phyloP scores from a whole-genome alignment of 495 filamentous ascomycete species.

The Parmelia sp. region DNA sequence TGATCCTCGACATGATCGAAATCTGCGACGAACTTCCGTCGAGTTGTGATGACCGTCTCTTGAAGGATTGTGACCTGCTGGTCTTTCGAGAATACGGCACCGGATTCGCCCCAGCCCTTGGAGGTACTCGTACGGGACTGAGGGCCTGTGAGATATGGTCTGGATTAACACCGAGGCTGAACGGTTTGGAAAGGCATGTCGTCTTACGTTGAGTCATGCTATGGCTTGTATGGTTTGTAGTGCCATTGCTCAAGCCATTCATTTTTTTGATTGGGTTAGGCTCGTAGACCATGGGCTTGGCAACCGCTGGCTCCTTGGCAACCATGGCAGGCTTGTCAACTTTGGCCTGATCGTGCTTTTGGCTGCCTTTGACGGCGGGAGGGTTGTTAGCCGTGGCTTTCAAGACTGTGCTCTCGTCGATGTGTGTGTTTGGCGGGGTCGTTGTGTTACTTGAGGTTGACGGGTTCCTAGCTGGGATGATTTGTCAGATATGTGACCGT shows the following conservation, averaged over 20 bases:
- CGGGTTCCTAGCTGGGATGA: slow-evolving; percentile 5
- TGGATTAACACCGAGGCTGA: not conserved
- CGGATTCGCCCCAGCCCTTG: slow-evolving; percentile 9
- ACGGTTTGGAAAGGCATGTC: too few relatives aligned
- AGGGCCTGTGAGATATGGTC: not conserved
- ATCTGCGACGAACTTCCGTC: slow-evolving; percentile 15
- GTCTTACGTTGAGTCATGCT: slow-evolving; percentile 9
- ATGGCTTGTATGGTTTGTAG: not conserved
- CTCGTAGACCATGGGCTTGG: slow-evolving; percentile 4
- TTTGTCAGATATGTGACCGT: not conserved
- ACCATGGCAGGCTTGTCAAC: slow-evolving; percentile 5
- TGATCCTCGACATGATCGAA: slow-evolving; percentile 19
- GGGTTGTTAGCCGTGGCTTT: slow-evolving; percentile 2
- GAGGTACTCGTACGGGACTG: slow-evolving; percentile 5
- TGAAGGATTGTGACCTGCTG: slow-evolving; percentile 23
- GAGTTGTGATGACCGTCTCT: slow-evolving; percentile 20
- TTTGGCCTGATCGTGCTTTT: not conserved
- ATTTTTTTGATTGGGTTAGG: not conserved
- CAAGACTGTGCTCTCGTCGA: not conserved
- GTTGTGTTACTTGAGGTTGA: slow-evolving; percentile 1
- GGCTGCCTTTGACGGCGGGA: slow-evolving; percentile 6
- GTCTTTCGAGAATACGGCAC: slow-evolving; percentile 10
- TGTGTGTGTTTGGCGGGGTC: not conserved
- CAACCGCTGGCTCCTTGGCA: not conserved
- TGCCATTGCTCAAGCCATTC: slow-evolving; percentile 5